Evolutionary conservation across 2,329 filamentous ascomycete genomes (phyloP), one percentile per base, ranked within the genome.

Genomic region (Ceratocystis alfenasii): DNA sequence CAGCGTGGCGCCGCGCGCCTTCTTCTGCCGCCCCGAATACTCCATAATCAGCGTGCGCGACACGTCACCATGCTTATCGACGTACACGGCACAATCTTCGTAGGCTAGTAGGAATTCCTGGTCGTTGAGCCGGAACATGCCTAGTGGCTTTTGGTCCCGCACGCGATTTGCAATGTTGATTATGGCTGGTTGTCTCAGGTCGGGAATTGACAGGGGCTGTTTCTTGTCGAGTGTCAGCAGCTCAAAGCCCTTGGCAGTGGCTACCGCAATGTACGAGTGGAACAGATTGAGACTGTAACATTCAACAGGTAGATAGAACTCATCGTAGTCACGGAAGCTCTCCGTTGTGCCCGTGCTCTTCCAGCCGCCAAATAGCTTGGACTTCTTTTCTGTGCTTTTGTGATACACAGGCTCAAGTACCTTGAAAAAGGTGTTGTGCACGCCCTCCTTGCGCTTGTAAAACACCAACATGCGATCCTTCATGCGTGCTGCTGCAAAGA

Each of bases 181-280:
- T 68, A 95, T 90, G 48, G 89, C 85, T 1, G 87, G 84, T 65
- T 86, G 82, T 69, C 87, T 88, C 53, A 95, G 82, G 72, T 96
- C 92, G 0, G 95, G 94, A 36, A 99, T 90, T 25, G 88, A 93
- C 85, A 92, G 93, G 1, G 94, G 88, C 67, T 93, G 88, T 75
- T 99, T 99, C 79, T 96, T 96, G 78, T 99, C 95, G 33, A 99
- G 81, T 0, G 92, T 97, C 74, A 99, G 83, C 69, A 99, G 89
- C 76, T 99, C 95, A 71, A 99, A 91, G 28, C 94, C 95, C 74
- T 91, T 90, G 50, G 90, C 83, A 0, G 93, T 97, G 22, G 90
- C 87, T 61, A 99, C 90, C 8, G 94, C 90, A 64, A 99, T 88
- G 68, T 91, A 95, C 0, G 88, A 90, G 74, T 96, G 90, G 83